Evolutionary conservation across 345 rosid species (phyloP).

Genomic region (Aurinia saxatilis): DNA sequence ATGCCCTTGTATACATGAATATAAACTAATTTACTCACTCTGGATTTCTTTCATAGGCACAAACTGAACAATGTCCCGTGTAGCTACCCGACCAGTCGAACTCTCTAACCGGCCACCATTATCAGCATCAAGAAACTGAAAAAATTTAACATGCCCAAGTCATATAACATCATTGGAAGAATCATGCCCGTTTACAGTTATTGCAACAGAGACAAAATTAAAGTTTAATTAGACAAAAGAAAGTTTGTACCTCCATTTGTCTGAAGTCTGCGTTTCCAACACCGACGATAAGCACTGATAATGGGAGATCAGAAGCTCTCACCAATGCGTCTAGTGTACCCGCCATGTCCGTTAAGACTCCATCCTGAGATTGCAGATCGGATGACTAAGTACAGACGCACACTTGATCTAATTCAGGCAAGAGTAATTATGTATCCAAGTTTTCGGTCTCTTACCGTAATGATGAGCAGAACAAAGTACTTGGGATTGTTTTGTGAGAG

Average conservation of each 20-base stretch:
- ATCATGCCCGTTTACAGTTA: background rate
- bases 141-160: background rate
- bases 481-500: constrained; percentile 28
- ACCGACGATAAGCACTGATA: constrained; percentile 80
- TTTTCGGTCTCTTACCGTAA: constrained; percentile 33
- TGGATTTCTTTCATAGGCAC: constrained; percentile 76
- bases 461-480: constrained; percentile 31
- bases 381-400: background rate
- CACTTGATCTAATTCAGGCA: background rate
- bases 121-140: constrained; percentile 80
- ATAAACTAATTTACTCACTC: constrained; percentile 36
- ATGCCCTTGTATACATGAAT: background rate
- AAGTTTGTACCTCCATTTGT: constrained; percentile 71
- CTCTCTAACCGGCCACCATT: constrained; percentile 69
- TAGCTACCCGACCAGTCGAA: constrained; percentile 63
- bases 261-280: constrained; percentile 75
- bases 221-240: background rate
- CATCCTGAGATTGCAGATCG: constrained; percentile 43
- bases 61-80: constrained; percentile 85
- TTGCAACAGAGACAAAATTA: background rate
- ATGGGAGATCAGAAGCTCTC: constrained; percentile 86
- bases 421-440: background rate
- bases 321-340: constrained; percentile 77
- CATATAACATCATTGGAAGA: background rate
- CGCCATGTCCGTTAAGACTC: constrained; percentile 71